These are phyloP conservation scores for Saccharum hybrid DNA, from an alignment of 202 grass and related monocot genomes.

Conservation along the genomic window DNA sequence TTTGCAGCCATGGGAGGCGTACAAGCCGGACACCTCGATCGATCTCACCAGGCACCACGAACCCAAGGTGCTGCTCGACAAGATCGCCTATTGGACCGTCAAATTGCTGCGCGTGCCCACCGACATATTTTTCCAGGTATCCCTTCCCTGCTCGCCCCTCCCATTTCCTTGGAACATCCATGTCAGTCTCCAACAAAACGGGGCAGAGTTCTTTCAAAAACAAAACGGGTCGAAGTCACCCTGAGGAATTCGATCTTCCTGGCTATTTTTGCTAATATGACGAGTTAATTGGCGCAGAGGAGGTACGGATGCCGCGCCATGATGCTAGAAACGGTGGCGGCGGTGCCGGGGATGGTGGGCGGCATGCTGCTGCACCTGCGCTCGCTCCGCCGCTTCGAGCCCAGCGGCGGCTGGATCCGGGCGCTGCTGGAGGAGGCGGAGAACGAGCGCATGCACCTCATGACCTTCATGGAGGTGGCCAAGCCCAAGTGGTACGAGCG, in stretches of 20 bases:
- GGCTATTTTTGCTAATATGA: not conserved
- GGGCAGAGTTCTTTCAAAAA: not conserved
- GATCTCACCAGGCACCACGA: conserved; percentile 82
- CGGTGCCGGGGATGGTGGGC: conserved; percentile 90
- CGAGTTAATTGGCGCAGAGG: conserved; percentile 49
- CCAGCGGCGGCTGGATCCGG: conserved; percentile 86
- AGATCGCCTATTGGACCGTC: conserved; percentile 84
- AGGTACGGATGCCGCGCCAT: conserved; percentile 85
- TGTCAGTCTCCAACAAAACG: not conserved
- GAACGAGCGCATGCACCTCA: conserved; percentile 98
- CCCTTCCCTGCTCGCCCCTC: not conserved
- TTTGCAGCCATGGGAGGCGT: conserved; percentile 83
- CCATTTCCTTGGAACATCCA: not conserved
- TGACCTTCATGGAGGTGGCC: conserved; percentile 97
- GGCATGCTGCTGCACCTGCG: conserved; percentile 88
- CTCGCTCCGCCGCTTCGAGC: conserved; percentile 86
- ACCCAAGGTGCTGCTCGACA: conserved; percentile 73
- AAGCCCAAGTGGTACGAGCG: conserved; percentile 89
- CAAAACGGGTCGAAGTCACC: not conserved
- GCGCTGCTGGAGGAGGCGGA: conserved; percentile 86
- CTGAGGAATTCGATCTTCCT: not conserved
- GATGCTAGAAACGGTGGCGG: conserved; percentile 95
- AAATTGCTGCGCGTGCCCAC: conserved; percentile 70
- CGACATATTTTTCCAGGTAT: conserved; percentile 96
- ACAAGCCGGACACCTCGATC: conserved; percentile 70